Evolutionary conservation across 1,284 basidiomycete genomes (phyloP).

Genomic region (Pulchroboletus neoregius): DNA sequence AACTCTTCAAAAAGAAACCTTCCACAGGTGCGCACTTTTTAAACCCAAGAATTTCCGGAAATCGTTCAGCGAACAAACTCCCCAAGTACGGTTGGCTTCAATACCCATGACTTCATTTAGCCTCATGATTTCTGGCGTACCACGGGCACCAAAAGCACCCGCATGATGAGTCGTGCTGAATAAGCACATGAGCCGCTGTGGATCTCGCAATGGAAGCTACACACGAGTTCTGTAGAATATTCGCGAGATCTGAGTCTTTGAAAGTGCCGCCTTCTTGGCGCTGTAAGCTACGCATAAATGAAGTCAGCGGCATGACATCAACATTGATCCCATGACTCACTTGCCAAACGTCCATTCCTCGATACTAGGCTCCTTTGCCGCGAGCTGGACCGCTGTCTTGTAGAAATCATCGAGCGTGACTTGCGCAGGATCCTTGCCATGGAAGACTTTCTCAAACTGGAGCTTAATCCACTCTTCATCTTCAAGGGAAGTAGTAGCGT

Average conservation of each 20-base stretch:
- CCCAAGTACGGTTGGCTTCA: slow-evolving; percentile 74
- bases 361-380: slow-evolving; percentile 43
- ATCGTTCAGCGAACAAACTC: slow-evolving; percentile 81
- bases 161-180: slow-evolving; percentile 69
- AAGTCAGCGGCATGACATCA: neutral
- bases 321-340: slow-evolving; percentile 35
- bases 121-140: slow-evolving; percentile 70
- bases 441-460: slow-evolving; percentile 51
- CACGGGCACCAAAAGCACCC: slow-evolving; percentile 73
- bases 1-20: neutral
- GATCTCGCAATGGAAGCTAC: slow-evolving; percentile 25
- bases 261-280: slow-evolving; percentile 62
- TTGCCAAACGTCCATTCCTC: slow-evolving; percentile 65
- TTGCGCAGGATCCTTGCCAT: slow-evolving; percentile 47
- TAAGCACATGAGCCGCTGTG: neutral
- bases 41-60: slow-evolving; percentile 78
- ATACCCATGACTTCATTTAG: slow-evolving; percentile 83
- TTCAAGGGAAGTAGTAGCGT: slow-evolving; percentile 63
- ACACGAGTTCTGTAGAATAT: slow-evolving; percentile 63
- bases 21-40: slow-evolving; percentile 48
- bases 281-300: slow-evolving; percentile 42
- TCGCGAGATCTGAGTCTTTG: slow-evolving; percentile 69
- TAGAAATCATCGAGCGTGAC: slow-evolving; percentile 63
- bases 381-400: slow-evolving; percentile 39
- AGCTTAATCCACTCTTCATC: slow-evolving; percentile 67